phyloP scores from a whole-genome alignment of 768 basidiomycete genomes.

The Mycena kentingensis region DNA sequence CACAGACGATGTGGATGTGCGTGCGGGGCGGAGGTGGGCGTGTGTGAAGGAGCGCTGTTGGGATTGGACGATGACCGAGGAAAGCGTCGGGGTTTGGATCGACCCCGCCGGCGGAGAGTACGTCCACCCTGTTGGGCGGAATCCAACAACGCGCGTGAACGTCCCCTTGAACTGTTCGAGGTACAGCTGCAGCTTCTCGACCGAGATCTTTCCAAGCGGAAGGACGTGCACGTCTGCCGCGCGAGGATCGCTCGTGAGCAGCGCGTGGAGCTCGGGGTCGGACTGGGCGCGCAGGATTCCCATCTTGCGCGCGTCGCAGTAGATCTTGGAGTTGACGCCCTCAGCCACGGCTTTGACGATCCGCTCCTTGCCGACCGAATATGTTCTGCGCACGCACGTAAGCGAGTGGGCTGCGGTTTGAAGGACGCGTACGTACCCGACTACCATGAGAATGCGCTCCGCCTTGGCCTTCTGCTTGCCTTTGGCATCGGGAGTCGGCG shows the following conservation, averaged over 20 bases:
- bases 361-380: conserved; percentile 96
- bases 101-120: conserved; percentile 62
- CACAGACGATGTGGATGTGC: conserved; percentile 67
- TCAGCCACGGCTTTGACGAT: conserved; percentile 94
- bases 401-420: not conserved
- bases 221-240: conserved; percentile 85
- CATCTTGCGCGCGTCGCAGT: conserved; percentile 84
- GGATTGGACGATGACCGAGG: conserved; percentile 66
- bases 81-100: conserved; percentile 62
- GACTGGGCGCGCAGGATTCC: conserved; percentile 81
- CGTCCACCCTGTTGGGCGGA: conserved; percentile 97
- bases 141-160: conserved; percentile 75
- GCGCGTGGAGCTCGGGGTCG: conserved; percentile 76
- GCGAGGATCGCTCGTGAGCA: conserved; percentile 76
- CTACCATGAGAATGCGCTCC: conserved; percentile 57
- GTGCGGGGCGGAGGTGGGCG: conserved; percentile 64
- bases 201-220: conserved; percentile 71
- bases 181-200: conserved; percentile 78
- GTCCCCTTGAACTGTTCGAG: conserved; percentile 69
- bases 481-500: conserved; percentile 27
- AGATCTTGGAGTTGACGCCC: conserved; percentile 79
- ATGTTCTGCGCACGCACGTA: conserved; percentile 64
- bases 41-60: conserved; percentile 71
- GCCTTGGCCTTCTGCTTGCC: conserved; percentile 40
- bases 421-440: conserved; percentile 55